A percentile compares a stretch with the other conserved stretches of the same genome.
Evolutionary conservation across 2,329 filamentous ascomycete genomes (phyloP).

Genomic region (Apiospora sp.): DNA sequence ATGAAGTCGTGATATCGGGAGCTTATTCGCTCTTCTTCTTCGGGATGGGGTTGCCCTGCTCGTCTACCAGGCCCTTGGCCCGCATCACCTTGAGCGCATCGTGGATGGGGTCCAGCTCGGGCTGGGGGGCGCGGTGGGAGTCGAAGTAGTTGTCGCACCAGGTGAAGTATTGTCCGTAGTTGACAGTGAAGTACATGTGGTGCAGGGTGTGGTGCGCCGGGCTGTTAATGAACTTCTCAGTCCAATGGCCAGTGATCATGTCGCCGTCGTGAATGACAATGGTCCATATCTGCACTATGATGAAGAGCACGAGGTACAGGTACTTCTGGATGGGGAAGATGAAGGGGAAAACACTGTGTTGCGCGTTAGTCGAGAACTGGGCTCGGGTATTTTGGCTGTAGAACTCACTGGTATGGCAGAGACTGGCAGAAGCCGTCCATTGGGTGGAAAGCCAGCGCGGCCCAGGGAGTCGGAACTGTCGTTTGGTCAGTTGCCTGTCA

Average conservation of each 20-base stretch:
- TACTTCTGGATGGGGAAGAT: constrained; percentile 55
- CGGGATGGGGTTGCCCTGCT: constrained; percentile 46
- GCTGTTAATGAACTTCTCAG: constrained; percentile 56
- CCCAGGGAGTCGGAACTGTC: constrained; percentile 55
- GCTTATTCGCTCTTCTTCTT: constrained; percentile 28
- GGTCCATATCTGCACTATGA: constrained; percentile 56
- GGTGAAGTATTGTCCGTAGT: constrained; percentile 59
- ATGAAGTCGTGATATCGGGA: background rate
- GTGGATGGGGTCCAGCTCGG: constrained; percentile 52
- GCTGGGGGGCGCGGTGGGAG: constrained; percentile 53
- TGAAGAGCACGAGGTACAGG: constrained; percentile 53
- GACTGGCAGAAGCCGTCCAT: constrained; percentile 56
- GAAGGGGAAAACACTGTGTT: constrained; percentile 50
- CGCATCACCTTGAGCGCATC: constrained; percentile 54
- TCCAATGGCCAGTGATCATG: constrained; percentile 56
- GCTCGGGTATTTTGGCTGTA: background rate
- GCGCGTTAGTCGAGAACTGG: background rate
- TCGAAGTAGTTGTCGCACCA: constrained; percentile 55
- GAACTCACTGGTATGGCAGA: constrained; percentile 54
- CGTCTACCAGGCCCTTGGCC: constrained; percentile 53
- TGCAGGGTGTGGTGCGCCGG: constrained; percentile 57
- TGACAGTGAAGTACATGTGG: constrained; percentile 59
- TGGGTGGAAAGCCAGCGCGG: constrained; percentile 56
- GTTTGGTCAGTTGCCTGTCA: background rate
- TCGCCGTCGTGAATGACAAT: constrained; percentile 59